Conservation (phyloP, 2,329 filamentous ascomycete species). For the Parastagonospora avenae region DNA sequence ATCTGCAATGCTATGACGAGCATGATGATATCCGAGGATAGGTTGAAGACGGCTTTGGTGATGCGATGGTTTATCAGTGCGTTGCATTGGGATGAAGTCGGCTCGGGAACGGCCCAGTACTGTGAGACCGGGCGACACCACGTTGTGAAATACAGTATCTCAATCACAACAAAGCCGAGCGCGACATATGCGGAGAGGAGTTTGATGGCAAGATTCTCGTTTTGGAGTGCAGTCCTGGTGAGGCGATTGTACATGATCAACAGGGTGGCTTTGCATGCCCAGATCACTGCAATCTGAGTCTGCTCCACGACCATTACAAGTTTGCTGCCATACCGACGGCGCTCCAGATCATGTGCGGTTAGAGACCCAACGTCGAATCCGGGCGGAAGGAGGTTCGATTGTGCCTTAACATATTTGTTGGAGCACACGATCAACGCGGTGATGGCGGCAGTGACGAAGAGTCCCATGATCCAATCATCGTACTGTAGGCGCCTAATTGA, state of each 20-base stretch:
- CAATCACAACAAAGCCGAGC: constrained; percentile 54
- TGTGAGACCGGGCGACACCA: constrained; percentile 61
- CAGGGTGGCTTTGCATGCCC: constrained; percentile 60
- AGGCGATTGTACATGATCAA: constrained; percentile 60
- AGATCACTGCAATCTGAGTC: constrained; percentile 57
- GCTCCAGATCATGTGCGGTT: constrained; percentile 43
- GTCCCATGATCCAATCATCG: constrained; percentile 63
- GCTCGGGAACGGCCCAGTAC: constrained; percentile 58
- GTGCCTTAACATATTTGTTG: constrained; percentile 49
- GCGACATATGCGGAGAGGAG: constrained; percentile 53
- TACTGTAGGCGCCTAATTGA: constrained; percentile 56
- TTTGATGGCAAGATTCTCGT: constrained; percentile 47
- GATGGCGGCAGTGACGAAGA: constrained; percentile 56
- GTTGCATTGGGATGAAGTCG: constrained; percentile 41
- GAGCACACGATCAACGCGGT: constrained; percentile 57
- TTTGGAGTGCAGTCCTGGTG: constrained; percentile 43
- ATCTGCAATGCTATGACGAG: constrained; percentile 53
- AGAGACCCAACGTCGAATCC: constrained; percentile 52
- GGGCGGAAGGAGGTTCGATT: constrained; percentile 52
- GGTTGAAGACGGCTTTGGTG: constrained; percentile 49
- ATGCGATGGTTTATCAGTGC: constrained; percentile 45
- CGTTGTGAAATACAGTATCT: constrained; percentile 56
- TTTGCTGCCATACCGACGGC: constrained; percentile 46
- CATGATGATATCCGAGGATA: constrained; percentile 55
- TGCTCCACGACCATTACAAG: constrained; percentile 61